Evolutionary conservation across 345 rosid genomes (phyloP).

Genomic region (Citrus inodora): DNA sequence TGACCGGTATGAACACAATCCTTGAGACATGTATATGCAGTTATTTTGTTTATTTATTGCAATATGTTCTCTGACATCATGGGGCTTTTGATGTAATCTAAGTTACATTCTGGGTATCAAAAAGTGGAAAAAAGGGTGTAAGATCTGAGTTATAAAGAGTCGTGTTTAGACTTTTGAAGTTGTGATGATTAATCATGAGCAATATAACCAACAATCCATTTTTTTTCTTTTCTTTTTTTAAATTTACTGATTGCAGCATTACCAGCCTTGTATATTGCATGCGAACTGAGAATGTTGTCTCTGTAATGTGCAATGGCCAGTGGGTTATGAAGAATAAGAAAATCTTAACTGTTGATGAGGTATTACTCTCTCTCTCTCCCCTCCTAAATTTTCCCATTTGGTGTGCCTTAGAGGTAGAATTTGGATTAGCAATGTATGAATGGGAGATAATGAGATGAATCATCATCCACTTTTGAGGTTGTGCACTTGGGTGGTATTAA

Average conservation of each 20-base stretch:
- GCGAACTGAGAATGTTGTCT: conserved; percentile 60
- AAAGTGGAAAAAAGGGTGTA: neutral
- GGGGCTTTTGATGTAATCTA: neutral
- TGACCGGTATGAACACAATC: conserved; percentile 44
- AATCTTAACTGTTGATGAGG: conserved; percentile 48
- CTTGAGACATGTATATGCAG: neutral
- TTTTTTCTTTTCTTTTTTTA: neutral
- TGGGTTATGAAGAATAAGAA: conserved; percentile 71
- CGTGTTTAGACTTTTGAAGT: neutral
- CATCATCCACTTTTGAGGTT: neutral
- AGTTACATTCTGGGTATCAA: neutral
- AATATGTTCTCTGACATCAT: neutral
- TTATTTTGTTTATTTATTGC: neutral
- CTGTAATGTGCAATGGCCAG: conserved; percentile 70
- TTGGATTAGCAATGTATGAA: neutral
- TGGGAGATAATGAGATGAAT: neutral
- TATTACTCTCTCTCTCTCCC: neutral
- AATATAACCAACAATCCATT: neutral
- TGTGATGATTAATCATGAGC: neutral
- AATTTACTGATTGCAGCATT: conserved; percentile 39
- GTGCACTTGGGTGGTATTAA: neutral
- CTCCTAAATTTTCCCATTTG: too few relatives aligned
- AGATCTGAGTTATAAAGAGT: neutral
- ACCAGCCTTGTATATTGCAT: conserved; percentile 60
- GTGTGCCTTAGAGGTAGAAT: neutral